phyloP scores from a whole-genome alignment of 2,329 filamentous ascomycete species.

The Fusarium xyrophilum region DNA sequence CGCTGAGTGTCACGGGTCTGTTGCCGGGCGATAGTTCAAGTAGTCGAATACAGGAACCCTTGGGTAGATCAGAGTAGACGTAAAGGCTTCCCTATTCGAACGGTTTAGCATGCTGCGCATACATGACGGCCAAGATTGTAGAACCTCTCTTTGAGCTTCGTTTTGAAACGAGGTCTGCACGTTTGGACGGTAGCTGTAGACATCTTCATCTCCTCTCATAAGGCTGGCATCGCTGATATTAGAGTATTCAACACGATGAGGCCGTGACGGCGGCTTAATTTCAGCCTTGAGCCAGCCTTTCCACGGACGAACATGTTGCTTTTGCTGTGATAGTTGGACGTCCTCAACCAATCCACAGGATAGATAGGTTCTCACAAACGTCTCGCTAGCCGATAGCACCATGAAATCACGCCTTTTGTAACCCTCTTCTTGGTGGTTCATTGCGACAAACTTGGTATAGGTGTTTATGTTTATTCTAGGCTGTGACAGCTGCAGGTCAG shows the following conservation, averaged over 20 bases:
- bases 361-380: neutral
- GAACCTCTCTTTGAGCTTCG: neutral
- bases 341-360: neutral
- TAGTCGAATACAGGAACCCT: neutral
- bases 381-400: rapidly evolving
- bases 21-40: rapidly evolving
- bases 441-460: rapidly evolving
- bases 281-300: rapidly evolving
- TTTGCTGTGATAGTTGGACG: rapidly evolving
- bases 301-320: rapidly evolving
- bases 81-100: rapidly evolving
- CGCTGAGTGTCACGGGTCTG: neutral
- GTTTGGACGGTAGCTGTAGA: neutral
- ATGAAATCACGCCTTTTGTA: neutral
- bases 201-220: rapidly evolving
- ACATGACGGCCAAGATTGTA: rapidly evolving
- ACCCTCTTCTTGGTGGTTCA: rapidly evolving
- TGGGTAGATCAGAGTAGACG: rapidly evolving
- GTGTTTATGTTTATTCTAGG: rapidly evolving
- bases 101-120: rapidly evolving
- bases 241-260: neutral
- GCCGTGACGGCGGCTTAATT: rapidly evolving
- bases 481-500: rapidly evolving
- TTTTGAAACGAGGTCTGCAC: rapidly evolving
- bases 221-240: too few relatives aligned